Conservation (phyloP, 495 filamentous ascomycete species). For the Neurospora sp. region DNA sequence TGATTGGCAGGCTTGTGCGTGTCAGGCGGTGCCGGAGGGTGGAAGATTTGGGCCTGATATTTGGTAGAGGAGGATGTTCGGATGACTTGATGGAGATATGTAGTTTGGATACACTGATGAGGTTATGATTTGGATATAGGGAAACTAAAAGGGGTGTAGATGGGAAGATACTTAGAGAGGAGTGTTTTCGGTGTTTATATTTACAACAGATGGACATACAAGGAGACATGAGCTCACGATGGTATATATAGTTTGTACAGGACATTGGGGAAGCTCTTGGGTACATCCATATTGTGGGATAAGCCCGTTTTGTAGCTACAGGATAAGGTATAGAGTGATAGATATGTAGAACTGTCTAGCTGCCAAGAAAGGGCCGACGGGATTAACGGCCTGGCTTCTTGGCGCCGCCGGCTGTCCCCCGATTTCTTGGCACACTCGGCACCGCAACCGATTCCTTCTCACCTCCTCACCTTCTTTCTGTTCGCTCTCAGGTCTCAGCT, state of each 20-base stretch:
- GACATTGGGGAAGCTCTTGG: not conserved
- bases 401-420: not conserved
- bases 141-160: not conserved
- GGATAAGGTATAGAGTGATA: not conserved
- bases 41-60: constrained; percentile 47
- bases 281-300: not conserved
- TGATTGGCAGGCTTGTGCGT: constrained; percentile 57
- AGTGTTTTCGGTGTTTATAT: not conserved
- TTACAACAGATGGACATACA: not conserved
- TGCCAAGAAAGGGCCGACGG: not conserved
- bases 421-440: not conserved
- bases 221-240: not conserved
- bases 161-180: not conserved
- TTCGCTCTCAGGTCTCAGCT: not conserved
- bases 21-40: constrained; percentile 39
- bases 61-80: constrained; percentile 29
- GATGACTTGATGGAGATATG: not conserved
- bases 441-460: not conserved
- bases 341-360: not conserved
- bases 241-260: not conserved
- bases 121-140: not conserved
- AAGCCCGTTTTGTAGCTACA: not conserved
- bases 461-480: not conserved
- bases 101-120: not conserved
- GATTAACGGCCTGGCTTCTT: not conserved